Evolutionary conservation across 2,329 filamentous ascomycete species (phyloP), one percentile per base, ranked within the genome.

Genomic region (Chrysosporium keratinophilum): DNA sequence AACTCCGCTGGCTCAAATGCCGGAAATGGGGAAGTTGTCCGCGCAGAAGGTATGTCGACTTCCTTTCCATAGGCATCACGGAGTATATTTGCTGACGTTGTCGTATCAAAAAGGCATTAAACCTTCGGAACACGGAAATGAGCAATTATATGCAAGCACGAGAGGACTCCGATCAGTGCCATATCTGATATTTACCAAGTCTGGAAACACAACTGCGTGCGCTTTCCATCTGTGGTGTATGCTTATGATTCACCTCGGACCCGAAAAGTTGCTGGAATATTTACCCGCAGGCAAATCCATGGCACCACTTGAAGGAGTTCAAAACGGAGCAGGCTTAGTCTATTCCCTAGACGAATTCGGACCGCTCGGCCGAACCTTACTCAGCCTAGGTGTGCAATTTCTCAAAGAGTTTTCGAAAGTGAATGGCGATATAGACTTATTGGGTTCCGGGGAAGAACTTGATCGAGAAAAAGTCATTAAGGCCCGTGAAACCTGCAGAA

Each of bases 101-200:
- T 23, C n/a, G 35, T 12, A 37, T 12, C n/a, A n/a, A 37, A 9
- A 3, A 12, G 35, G 5, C 35, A 19, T 39, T 3, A 33, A 57
- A 43, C 17, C 17, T 31, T 40, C 14, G 4, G 20, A 33, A 19
- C 47, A 19, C 15, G 59, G 60, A 11, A 61, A 65, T 7, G 28
- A 65, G 20, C 60, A 60, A 48, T 56, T 54, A n/a, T 68, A 60
- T 44, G 56, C 65, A 2, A 66, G 65, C 45, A 66, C 65, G 14
- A 60, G 67, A 11, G 67, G 67, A 3, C 60, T 69, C 33, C 64
- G 64, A 28, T 69, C 67, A 2, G 59, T 69, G n/a, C 65, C 67
- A n/a, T 67, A 64, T 49, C 47, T 69, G 4, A 60, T 67, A 34
- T 46, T 69, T 15, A 61, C 63, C 1, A 57, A 64, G 20, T 57